Evolutionary conservation across 306 rosid genomes (phyloP), one percentile per base, ranked within the genome.

Genomic region (Vigna trinervia): DNA sequence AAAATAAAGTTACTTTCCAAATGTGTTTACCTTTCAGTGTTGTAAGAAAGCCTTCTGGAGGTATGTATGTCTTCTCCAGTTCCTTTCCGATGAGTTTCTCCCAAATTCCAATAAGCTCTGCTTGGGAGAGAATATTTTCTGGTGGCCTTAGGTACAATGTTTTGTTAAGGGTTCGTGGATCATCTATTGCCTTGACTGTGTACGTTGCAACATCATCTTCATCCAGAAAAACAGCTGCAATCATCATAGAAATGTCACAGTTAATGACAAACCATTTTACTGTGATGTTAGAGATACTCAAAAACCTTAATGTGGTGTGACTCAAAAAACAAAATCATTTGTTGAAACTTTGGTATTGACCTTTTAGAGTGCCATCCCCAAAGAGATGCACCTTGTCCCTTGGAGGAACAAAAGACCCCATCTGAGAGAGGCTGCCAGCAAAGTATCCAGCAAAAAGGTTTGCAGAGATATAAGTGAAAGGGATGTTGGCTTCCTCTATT

Each of bases 391-490:
- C 92, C 12, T 89, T 86, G 12, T 92, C 86, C 36, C 65, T 87
- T 1, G 98, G 97, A 45, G 98, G 96, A 54, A 87, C 4, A 28
- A 94, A 92, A 1, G 86, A 78, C 0, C 66, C 85, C 97, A 94
- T 92, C 34, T 94, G 98, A 36, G 93, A 81, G 23, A 94, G 96
- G 85, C 84, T 90, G 0, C 87, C 95, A 13, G 79, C 97, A 50
- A 89, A 92, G 86, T 94, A 94, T 19, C 96, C 95, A 5, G 92
- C 97, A 39, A 92, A 94, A 71, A 91, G 89, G 38, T 89, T 90
- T 1, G 95, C 96, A 26, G 96, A 87, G 2, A 94, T 85, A 52
- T 89, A 94, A 20, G 98, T 92, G 81, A 69, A 88, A 53, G 97
- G 97, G 36, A 94, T 89, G 1, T 89, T 78, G 6, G 98, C 94